Conservation (phyloP, 257 asterid species). For the Lavandula angustifolia region DNA sequence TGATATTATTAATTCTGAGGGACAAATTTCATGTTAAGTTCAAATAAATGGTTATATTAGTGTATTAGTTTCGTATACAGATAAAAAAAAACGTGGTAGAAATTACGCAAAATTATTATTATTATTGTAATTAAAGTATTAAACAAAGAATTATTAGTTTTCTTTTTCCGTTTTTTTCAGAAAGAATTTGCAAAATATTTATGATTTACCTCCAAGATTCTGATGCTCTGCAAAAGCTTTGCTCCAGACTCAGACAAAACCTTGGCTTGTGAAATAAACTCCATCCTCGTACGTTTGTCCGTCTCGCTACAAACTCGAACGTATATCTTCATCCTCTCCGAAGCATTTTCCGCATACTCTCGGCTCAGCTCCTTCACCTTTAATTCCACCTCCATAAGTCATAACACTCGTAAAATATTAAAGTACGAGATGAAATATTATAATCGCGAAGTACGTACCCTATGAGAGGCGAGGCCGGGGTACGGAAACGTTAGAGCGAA, state of each 20-base stretch:
- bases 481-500: conserved; percentile 56
- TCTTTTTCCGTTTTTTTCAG: too few species aligned
- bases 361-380: conserved; percentile 42
- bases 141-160: too few species aligned
- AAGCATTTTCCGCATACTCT: conserved; percentile 52
- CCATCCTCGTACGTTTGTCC: conserved; percentile 35
- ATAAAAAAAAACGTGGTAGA: too few species aligned
- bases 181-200: too few species aligned
- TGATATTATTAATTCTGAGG: too few species aligned
- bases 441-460: conserved; percentile 39
- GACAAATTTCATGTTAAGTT: too few species aligned
- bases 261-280: conserved; percentile 49
- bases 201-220: conserved; percentile 49
- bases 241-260: conserved; percentile 55
- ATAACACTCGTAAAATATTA: too few species aligned
- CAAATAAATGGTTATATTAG: too few species aligned
- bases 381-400: not conserved
- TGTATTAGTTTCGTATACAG: too few species aligned
- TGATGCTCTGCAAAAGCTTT: conserved; percentile 54
- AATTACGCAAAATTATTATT: too few species aligned
- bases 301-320: conserved; percentile 39
- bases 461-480: conserved; percentile 47
- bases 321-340: conserved; percentile 55
- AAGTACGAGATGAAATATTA: not conserved
- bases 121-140: too few species aligned